These are phyloP conservation scores for Ophiostoma tasmaniense DNA, from an alignment of 2,329 filamentous ascomycete genomes.

Conservation along the genomic window DNA sequence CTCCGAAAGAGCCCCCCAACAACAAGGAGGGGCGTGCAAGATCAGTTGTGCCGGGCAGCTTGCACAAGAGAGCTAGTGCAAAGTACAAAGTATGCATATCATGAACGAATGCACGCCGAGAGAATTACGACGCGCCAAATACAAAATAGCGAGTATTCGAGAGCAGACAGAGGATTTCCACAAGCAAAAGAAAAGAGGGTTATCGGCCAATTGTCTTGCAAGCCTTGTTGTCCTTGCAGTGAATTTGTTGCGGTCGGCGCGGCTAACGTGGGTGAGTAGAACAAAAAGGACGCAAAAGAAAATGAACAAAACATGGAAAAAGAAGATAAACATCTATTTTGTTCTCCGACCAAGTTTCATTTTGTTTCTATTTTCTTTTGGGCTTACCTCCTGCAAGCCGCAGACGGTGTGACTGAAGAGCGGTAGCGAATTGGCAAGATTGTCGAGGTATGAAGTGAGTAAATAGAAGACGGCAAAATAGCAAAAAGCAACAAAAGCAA, in stretches of 20 bases:
- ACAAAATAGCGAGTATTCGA: no score
- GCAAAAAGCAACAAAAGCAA: neutral
- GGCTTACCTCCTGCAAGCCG: neutral
- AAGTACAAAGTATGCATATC: neutral
- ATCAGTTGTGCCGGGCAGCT: neutral
- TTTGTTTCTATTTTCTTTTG: no score
- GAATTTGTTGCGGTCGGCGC: neutral
- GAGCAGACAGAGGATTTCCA: no score
- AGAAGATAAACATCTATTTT: neutral
- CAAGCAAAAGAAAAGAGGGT: no score
- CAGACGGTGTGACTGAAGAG: neutral
- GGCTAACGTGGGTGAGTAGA: neutral
- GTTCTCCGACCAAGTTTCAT: no score
- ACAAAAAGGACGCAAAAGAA: neutral
- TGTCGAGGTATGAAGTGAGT: neutral
- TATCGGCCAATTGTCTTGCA: no score
- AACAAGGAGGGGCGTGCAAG: neutral
- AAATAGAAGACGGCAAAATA: no score
- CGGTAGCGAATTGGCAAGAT: neutral
- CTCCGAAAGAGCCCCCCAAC: no score
- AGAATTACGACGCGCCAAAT: no score
- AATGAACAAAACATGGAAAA: neutral
- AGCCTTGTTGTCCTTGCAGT: no score
- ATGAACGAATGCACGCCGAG: no score
- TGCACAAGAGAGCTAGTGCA: neutral